phyloP scores from a whole-genome alignment of 2,329 filamentous ascomycete genomes.

The Xylariaceae sp. region DNA sequence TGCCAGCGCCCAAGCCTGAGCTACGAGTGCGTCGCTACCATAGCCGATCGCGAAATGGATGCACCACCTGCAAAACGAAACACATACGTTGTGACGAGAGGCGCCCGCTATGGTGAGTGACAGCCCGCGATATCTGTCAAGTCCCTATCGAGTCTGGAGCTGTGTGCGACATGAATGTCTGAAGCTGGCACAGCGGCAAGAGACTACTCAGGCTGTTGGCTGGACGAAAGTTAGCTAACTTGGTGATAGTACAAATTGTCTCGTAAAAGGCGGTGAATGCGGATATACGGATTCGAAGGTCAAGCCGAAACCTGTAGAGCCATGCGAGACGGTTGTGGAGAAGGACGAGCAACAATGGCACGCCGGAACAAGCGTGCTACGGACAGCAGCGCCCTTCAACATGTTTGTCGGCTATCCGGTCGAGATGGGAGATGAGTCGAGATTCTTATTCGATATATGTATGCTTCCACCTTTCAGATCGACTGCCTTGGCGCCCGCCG shows the following conservation, averaged over 20 bases:
- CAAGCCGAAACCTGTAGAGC: constrained; percentile 11
- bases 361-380: constrained; percentile 14
- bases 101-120: constrained; percentile 26
- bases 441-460: constrained; percentile 24
- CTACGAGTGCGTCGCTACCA: constrained; percentile 24
- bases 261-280: constrained; percentile 24
- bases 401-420: constrained; percentile 20
- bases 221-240: constrained; percentile 8
- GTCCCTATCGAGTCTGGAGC: too few relatives aligned
- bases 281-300: constrained; percentile 21
- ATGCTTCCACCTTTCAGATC: constrained; percentile 3
- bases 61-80: constrained; percentile 25
- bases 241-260: constrained; percentile 22
- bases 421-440: constrained; percentile 21
- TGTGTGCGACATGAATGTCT: too few relatives aligned
- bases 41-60: constrained; percentile 26
- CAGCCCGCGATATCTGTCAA: neutral
- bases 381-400: constrained; percentile 16
- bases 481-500: neutral
- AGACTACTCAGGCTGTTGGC: neutral
- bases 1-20: constrained; percentile 24
- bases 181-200: too few relatives aligned
- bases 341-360: constrained; percentile 15
- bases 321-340: constrained; percentile 9
- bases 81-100: constrained; percentile 27